A percentile compares a stretch with the other conserved stretches of the same genome.
Conservation (phyloP, 2,329 filamentous ascomycete species). For the Xenoacremonium recifei region DNA sequence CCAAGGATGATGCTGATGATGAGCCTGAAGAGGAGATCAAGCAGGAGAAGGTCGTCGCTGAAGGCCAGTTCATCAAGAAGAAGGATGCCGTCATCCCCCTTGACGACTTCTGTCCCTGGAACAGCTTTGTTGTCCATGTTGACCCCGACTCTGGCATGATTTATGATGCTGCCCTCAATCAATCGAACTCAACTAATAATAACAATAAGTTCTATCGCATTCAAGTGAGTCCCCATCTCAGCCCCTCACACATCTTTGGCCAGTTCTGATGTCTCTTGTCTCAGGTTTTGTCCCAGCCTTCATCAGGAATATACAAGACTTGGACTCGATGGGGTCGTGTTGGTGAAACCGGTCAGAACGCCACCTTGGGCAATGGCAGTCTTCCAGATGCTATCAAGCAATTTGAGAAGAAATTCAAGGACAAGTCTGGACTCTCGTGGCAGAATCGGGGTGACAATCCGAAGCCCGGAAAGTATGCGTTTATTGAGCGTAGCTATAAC, state of each 20-base stretch:
- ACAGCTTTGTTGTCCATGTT: constrained; percentile 59
- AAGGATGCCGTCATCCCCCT: constrained; percentile 47
- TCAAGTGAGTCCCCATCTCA: constrained; percentile 49
- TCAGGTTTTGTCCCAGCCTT: constrained; percentile 42
- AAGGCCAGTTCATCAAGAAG: constrained; percentile 47
- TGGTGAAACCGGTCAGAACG: constrained; percentile 54
- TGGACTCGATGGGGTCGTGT: constrained; percentile 86
- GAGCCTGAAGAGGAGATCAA: constrained; percentile 29
- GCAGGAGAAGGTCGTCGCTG: constrained; percentile 36
- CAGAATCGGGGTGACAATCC: constrained; percentile 52
- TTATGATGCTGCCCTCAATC: constrained; percentile 77
- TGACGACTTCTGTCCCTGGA: constrained; percentile 43
- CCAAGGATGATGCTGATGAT: constrained; percentile 16
- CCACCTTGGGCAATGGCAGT: constrained; percentile 39
- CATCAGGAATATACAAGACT: constrained; percentile 46
- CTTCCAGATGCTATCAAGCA: constrained; percentile 44
- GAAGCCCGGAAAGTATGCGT: constrained; percentile 71
- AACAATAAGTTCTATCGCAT: constrained; percentile 83
- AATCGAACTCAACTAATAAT: constrained; percentile 69
- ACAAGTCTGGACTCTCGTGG: constrained; percentile 60
- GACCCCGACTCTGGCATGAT: constrained; percentile 61
- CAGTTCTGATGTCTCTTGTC: not conserved
- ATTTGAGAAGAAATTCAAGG: constrained; percentile 62
- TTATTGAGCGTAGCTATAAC: constrained; percentile 76
- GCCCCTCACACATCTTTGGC: too few species aligned